A percentile compares a stretch with the other conserved stretches of the same genome.
Conservation (phyloP, 139 green algal species). For the Micractinium sp. region DNA sequence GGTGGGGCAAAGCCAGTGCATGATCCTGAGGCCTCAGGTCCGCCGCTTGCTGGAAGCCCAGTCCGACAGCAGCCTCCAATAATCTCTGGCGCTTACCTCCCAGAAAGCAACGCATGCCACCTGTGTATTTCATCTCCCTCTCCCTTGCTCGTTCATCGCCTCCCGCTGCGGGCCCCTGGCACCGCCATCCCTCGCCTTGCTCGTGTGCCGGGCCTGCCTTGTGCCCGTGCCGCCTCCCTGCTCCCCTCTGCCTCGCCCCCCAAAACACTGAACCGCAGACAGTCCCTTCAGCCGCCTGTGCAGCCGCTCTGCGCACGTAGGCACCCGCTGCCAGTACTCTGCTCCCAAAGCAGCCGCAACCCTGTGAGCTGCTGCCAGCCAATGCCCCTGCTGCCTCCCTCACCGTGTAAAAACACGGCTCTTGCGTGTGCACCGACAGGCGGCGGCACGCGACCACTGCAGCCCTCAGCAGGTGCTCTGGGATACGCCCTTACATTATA, state of each 20-base stretch:
- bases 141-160: neutral
- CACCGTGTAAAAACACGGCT: too few relatives aligned
- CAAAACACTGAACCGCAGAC: neutral
- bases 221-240: neutral
- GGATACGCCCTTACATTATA: too few relatives aligned
- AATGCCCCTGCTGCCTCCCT: too few relatives aligned
- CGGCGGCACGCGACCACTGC: neutral
- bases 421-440: too few relatives aligned
- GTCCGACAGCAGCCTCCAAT: neutral
- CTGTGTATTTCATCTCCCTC: neutral
- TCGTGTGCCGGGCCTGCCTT: neutral
- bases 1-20: neutral
- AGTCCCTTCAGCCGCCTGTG: too few relatives aligned
- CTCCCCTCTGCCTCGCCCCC: neutral
- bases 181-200: neutral
- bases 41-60: neutral
- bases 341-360: too few relatives aligned
- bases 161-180: neutral
- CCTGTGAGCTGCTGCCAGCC: too few relatives aligned
- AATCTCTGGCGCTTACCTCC: neutral
- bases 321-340: neutral
- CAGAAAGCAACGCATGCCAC: neutral
- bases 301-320: too few relatives aligned
- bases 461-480: neutral
- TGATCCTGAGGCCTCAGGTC: neutral